Evolutionary conservation across 2,329 filamentous ascomycete genomes (phyloP).

Genomic region (Botryosphaeria agaves): DNA sequence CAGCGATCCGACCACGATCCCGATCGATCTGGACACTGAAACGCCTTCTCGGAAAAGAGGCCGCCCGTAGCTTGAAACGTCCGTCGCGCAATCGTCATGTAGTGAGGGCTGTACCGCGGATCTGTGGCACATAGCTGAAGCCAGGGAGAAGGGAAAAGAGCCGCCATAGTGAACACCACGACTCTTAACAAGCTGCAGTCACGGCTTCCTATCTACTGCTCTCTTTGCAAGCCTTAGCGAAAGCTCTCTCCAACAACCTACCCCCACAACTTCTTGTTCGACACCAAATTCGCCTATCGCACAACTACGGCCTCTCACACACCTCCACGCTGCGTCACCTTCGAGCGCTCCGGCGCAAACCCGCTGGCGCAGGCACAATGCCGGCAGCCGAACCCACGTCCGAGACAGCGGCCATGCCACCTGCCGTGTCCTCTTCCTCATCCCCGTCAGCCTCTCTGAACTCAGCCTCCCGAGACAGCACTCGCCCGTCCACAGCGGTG

Average conservation of each 20-base stretch:
- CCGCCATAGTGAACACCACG: too few species aligned
- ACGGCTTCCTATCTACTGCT: background rate
- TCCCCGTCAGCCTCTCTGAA: background rate
- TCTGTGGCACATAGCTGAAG: too few species aligned
- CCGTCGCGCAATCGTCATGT: too few species aligned
- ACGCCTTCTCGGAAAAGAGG: too few species aligned
- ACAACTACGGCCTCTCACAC: conserved; percentile 5
- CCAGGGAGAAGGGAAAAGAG: too few species aligned
- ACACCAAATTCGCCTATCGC: conserved; percentile 6
- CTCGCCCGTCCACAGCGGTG: background rate
- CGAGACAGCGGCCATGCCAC: background rate
- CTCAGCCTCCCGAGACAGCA: background rate
- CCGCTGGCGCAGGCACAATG: conserved; percentile 3
- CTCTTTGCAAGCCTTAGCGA: background rate
- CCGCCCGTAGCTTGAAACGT: too few species aligned
- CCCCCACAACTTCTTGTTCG: background rate
- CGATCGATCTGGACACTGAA: too few species aligned
- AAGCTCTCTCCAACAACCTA: background rate
- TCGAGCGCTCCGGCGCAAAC: conserved; percentile 20
- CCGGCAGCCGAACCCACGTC: background rate
- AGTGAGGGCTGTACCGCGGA: too few species aligned
- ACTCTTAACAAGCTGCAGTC: too few species aligned
- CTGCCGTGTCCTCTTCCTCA: background rate
- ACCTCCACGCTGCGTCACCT: conserved; percentile 21
- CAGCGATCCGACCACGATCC: too few species aligned